Conservation (phyloP, 148 eudicot genomes). For the Amaranthus hypochondriacus region DNA sequence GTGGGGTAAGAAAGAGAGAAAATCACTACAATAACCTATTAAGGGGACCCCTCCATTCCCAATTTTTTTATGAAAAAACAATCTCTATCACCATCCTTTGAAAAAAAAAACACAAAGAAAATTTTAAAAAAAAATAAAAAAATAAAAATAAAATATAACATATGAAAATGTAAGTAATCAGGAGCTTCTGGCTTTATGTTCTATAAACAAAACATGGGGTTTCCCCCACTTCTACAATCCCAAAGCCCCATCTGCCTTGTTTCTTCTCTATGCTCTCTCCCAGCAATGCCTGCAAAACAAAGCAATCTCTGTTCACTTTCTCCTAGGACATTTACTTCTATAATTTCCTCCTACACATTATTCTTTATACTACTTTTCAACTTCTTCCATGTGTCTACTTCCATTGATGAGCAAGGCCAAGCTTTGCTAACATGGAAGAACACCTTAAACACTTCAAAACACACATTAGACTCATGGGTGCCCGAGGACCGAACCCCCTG, state of each 20-base stretch:
- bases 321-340: conserved; percentile 12
- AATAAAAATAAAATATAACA: conserved; percentile 21
- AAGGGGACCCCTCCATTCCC: neutral
- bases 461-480: conserved; percentile 52
- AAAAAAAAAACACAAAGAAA: conserved; percentile 23
- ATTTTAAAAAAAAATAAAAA: neutral
- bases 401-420: conserved; percentile 78
- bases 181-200: conserved; percentile 39
- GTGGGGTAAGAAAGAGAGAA: conserved; percentile 9
- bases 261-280: conserved; percentile 25
- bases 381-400: conserved; percentile 32
- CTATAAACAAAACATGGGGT: conserved; percentile 98
- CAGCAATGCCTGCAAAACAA: conserved; percentile 55
- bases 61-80: neutral
- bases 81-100: conserved; percentile 37
- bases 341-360: conserved; percentile 24
- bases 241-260: conserved; percentile 35
- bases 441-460: conserved; percentile 38
- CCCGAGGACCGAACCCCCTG: conserved; percentile 56
- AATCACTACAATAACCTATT: neutral
- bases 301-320: conserved; percentile 34
- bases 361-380: conserved; percentile 23
- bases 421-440: conserved; percentile 79
- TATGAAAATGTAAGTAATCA: conserved; percentile 36
- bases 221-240: conserved; percentile 68